phyloP scores from a whole-genome alignment of 2,329 filamentous ascomycete genomes.

The Penicillium sp. region DNA sequence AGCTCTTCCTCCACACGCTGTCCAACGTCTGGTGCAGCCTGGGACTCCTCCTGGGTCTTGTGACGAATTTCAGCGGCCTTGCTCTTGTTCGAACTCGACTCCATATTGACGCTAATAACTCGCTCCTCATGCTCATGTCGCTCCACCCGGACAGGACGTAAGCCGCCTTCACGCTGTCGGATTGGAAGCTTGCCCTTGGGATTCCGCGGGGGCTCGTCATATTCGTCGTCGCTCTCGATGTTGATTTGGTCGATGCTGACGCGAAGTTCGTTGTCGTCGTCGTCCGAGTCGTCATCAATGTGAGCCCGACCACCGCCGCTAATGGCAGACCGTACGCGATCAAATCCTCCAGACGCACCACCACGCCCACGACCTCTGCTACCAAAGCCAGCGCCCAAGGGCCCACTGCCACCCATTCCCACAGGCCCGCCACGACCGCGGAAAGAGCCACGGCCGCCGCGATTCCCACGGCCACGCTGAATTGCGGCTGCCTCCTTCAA shows the following conservation, averaged over 20 bases:
- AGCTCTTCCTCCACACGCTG: constrained; percentile 11
- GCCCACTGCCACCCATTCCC: constrained; percentile 28
- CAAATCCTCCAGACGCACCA: constrained; percentile 27
- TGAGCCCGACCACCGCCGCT: constrained; percentile 22
- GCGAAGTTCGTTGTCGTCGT: constrained; percentile 49
- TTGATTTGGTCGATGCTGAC: constrained; percentile 59
- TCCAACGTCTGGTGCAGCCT: constrained; percentile 31
- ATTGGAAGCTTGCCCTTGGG: constrained; percentile 36
- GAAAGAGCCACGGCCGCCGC: constrained; percentile 32
- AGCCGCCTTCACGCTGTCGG: constrained; percentile 21
- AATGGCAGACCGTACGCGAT: constrained; percentile 28
- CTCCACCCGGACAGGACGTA: constrained; percentile 55
- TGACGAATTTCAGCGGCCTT: constrained; percentile 44
- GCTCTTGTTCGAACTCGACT: constrained; percentile 48
- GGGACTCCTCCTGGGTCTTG: constrained; percentile 33
- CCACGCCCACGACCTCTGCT: constrained; percentile 24
- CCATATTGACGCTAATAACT: constrained; percentile 53
- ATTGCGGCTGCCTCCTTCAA: constrained; percentile 43
- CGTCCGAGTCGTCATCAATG: constrained; percentile 38
- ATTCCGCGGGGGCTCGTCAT: constrained; percentile 18
- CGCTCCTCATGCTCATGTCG: constrained; percentile 57
- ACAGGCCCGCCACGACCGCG: constrained; percentile 32
- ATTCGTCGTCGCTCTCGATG: constrained; percentile 50
- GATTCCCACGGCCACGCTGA: constrained; percentile 33
- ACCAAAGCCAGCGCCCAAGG: constrained; percentile 28